Evolutionary conservation across 768 basidiomycete species (phyloP).

Genomic region (Pisolithus microcarpus): DNA sequence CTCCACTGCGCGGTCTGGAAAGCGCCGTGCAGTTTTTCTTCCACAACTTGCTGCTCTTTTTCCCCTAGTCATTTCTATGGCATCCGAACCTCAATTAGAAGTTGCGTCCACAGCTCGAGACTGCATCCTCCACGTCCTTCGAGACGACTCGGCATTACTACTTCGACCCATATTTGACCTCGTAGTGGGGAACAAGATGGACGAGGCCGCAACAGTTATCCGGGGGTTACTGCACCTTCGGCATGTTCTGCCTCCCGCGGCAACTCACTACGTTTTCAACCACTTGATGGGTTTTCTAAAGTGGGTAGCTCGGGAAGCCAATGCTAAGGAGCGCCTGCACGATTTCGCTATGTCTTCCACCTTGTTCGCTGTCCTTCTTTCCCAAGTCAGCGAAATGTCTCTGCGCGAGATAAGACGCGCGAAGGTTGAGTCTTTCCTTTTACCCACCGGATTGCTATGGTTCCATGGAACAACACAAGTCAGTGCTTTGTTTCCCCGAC

Average conservation of each 20-base stretch:
- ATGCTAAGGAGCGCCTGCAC: conserved; percentile 36
- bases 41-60: conserved; percentile 51
- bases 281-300: conserved; percentile 65
- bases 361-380: conserved; percentile 48
- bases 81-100: conserved; percentile 44
- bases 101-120: conserved; percentile 53
- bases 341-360: conserved; percentile 52
- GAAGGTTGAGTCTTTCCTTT: conserved; percentile 60
- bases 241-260: conserved; percentile 49
- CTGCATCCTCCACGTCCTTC: conserved; percentile 57
- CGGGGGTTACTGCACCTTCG: conserved; percentile 54
- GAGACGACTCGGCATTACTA: conserved; percentile 67
- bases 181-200: conserved; percentile 44
- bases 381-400: conserved; percentile 66
- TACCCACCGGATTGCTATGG: conserved; percentile 69
- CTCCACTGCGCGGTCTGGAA: conserved; percentile 42
- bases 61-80: conserved; percentile 44
- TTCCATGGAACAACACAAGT: conserved; percentile 49
- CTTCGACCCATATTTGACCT: conserved; percentile 56
- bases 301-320: conserved; percentile 37
- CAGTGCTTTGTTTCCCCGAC: conserved; percentile 56
- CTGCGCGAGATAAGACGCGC: conserved; percentile 65
- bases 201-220: conserved; percentile 44
- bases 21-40: conserved; percentile 62
- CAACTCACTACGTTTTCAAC: conserved; percentile 64